phyloP scores from a whole-genome alignment of 495 filamentous ascomycete species.

The Rostrohypoxylon terebratum region DNA sequence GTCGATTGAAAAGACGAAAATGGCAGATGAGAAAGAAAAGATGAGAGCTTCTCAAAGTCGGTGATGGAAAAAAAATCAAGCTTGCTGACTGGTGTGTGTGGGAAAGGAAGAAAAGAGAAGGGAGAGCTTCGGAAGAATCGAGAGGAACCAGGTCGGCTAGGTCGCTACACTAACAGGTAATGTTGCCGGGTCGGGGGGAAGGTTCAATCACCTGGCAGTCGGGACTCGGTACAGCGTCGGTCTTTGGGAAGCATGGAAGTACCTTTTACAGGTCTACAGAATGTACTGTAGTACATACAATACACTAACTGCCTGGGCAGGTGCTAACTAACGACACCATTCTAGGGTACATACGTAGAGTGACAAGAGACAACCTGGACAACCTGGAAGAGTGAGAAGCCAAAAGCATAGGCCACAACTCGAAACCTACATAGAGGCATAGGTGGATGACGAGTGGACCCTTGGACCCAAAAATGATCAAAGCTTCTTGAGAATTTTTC shows the following conservation, averaged over 20 bases:
- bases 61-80: slow-evolving; percentile 49
- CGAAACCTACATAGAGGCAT: slow-evolving; percentile 30
- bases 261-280: not conserved
- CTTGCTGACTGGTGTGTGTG: slow-evolving; percentile 55
- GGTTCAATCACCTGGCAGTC: slow-evolving; percentile 15
- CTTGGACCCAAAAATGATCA: slow-evolving; percentile 24
- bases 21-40: slow-evolving; percentile 50
- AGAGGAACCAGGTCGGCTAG: slow-evolving; percentile 41
- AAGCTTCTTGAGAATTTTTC: slow-evolving; percentile 37
- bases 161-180: slow-evolving; percentile 21
- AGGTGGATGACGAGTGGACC: slow-evolving; percentile 32
- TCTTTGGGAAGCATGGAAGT: slow-evolving; percentile 26
- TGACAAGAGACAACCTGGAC: not conserved
- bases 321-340: not conserved
- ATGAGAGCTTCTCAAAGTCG: slow-evolving; percentile 48
- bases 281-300: not conserved
- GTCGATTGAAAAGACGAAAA: slow-evolving; percentile 52
- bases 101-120: slow-evolving; percentile 54
- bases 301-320: not conserved
- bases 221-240: slow-evolving; percentile 30
- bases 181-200: slow-evolving; percentile 34
- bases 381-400: slow-evolving; percentile 5
- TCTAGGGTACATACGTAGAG: not conserved
- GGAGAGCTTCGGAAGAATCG: slow-evolving; percentile 48
- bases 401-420: slow-evolving; percentile 25